phyloP scores from a whole-genome alignment of 2,329 filamentous ascomycete species.

The Pyrenochaeta sp. region DNA sequence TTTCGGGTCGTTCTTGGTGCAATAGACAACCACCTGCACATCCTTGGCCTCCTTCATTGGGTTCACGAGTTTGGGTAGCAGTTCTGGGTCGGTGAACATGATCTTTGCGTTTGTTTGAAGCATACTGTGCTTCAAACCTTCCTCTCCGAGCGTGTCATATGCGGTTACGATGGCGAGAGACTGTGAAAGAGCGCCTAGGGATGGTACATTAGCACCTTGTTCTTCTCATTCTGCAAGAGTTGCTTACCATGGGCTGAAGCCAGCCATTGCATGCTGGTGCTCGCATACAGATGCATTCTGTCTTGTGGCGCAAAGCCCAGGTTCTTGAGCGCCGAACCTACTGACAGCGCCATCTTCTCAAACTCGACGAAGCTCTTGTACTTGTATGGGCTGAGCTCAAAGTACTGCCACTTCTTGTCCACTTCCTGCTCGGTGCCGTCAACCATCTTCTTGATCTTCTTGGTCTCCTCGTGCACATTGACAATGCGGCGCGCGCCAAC shows the following conservation, averaged over 20 bases:
- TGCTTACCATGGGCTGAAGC: conserved; percentile 74
- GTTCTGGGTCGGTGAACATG: conserved; percentile 87
- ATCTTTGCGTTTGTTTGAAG: conserved; percentile 80
- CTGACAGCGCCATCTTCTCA: conserved; percentile 71
- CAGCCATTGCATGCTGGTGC: conserved; percentile 85
- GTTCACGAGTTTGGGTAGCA: conserved; percentile 64
- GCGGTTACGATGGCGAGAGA: conserved; percentile 92
- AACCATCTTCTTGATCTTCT: conserved; percentile 88
- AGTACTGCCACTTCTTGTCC: conserved; percentile 91
- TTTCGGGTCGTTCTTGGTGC: conserved; percentile 62
- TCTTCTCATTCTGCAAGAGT: background rate
- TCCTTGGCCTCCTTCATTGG: conserved; percentile 65
- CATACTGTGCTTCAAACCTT: conserved; percentile 85
- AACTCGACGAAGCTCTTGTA: conserved; percentile 85
- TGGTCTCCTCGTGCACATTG: conserved; percentile 81
- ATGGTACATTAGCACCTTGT: conserved; percentile 15
- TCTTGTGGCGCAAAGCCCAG: conserved; percentile 74
- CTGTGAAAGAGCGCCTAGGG: conserved; percentile 73
- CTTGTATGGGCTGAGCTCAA: conserved; percentile 80
- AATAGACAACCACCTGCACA: conserved; percentile 67
- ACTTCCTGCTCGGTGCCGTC: conserved; percentile 81
- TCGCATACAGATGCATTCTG: conserved; percentile 81
- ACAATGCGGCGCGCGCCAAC: conserved; percentile 76
- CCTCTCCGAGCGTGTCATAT: conserved; percentile 89
- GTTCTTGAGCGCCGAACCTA: conserved; percentile 77